Conservation (phyloP, 2,329 filamentous ascomycete genomes). For the Metarhizium humberi region DNA sequence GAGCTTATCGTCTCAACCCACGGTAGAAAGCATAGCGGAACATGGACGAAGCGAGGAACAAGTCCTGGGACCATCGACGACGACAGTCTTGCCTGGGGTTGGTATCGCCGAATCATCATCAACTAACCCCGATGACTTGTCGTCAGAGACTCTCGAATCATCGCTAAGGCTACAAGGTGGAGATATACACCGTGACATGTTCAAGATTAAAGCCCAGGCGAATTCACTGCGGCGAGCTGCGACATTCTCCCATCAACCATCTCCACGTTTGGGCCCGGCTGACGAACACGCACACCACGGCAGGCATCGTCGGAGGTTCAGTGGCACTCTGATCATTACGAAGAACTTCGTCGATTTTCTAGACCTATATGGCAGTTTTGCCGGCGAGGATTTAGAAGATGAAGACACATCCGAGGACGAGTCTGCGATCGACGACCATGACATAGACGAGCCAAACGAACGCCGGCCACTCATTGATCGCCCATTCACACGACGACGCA, state of each 20-base stretch:
- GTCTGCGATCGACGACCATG: constrained; percentile 39
- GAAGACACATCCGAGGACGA: constrained; percentile 45
- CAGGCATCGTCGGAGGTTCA: constrained; percentile 25
- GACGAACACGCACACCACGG: constrained; percentile 27
- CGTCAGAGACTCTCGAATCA: constrained; percentile 39
- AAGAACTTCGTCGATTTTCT: constrained; percentile 67
- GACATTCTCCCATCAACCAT: constrained; percentile 53
- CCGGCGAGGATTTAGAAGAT: constrained; percentile 58
- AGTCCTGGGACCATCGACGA: not conserved
- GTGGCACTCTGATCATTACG: constrained; percentile 43
- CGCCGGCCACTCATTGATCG: constrained; percentile 41
- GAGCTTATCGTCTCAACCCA: constrained; percentile 16
- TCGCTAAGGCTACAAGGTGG: constrained; percentile 66
- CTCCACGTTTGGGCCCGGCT: constrained; percentile 18
- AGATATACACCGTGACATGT: constrained; percentile 70
- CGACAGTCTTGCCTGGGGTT: not conserved
- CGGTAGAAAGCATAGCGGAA: constrained; percentile 6
- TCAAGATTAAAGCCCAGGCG: constrained; percentile 56
- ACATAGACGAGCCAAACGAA: constrained; percentile 35
- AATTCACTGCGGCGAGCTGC: constrained; percentile 46
- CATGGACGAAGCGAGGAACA: not conserved
- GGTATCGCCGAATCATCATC: constrained; percentile 9
- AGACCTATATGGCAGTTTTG: constrained; percentile 67
- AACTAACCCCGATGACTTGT: constrained; percentile 10
- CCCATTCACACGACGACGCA: constrained; percentile 36